phyloP scores from a whole-genome alignment of 2,329 filamentous ascomycete species.

The Seiridium cupressi region DNA sequence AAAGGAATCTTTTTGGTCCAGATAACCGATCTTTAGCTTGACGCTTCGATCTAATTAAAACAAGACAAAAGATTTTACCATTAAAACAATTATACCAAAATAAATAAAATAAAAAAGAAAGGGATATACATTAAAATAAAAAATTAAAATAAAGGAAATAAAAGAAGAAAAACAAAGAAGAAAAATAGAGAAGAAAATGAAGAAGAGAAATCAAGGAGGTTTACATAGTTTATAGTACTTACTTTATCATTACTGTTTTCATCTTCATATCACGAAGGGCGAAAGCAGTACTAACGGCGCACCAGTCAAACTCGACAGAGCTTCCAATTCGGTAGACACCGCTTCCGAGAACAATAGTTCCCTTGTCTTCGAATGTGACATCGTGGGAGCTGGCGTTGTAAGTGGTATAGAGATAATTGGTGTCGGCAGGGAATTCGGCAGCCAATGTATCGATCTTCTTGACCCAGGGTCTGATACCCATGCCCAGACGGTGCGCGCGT shows the following conservation, averaged over 20 bases:
- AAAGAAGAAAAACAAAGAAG: too few species aligned
- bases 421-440: constrained; percentile 92
- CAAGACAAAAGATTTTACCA: too few species aligned
- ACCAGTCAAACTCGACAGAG: constrained; percentile 99
- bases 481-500: constrained; percentile 77
- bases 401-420: constrained; percentile 95
- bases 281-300: constrained; percentile 84
- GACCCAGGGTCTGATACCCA: constrained; percentile 91
- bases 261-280: constrained; percentile 83
- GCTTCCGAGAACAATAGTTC: constrained; percentile 83
- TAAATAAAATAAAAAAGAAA: too few species aligned
- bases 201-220: too few species aligned
- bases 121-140: too few species aligned
- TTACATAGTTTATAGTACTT: too few species aligned
- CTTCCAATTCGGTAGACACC: constrained; percentile 97
- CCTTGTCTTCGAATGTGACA: constrained; percentile 89
- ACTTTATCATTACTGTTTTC: constrained; percentile 60
- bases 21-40: too few species aligned
- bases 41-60: too few species aligned
- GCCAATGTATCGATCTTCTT: constrained; percentile 98
- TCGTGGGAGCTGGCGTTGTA: constrained; percentile 96
- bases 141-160: too few species aligned
- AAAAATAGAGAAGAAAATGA: too few species aligned
- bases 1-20: too few species aligned
- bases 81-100: too few species aligned